Conservation (phyloP, 2,329 filamentous ascomycete genomes). For the Exophiala spinifera region DNA sequence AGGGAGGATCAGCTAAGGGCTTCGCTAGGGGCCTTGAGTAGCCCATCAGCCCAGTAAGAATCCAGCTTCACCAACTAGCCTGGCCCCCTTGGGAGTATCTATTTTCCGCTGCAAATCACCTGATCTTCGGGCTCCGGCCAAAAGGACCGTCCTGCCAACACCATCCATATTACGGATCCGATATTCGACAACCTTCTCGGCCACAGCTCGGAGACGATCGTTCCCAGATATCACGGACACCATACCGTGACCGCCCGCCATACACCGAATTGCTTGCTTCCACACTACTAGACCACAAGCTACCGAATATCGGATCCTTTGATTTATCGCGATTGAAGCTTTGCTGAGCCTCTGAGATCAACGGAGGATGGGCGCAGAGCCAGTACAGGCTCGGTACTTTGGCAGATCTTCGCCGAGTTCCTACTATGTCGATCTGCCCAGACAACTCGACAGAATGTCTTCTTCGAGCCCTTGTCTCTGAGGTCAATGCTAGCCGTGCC, state of each 20-base stretch:
- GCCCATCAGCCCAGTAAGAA: too few relatives aligned
- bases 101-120: too few relatives aligned
- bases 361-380: not conserved
- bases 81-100: too few relatives aligned
- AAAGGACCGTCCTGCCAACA: not conserved
- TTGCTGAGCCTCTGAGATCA: not conserved
- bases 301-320: too few relatives aligned
- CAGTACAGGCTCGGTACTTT: not conserved
- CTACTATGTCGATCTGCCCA: slow-evolving; percentile 1
- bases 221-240: not conserved
- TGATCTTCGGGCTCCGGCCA: too few relatives aligned
- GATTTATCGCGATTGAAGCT: too few relatives aligned
- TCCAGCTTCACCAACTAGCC: too few relatives aligned
- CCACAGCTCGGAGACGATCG: not conserved
- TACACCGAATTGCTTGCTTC: too few relatives aligned
- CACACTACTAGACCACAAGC: too few relatives aligned
- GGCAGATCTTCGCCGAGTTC: not conserved
- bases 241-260: not conserved
- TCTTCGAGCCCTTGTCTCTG: slow-evolving; percentile 7
- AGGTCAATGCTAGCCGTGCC: slow-evolving; percentile 6
- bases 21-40: too few relatives aligned
- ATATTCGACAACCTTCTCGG: not conserved
- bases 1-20: not conserved
- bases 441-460: slow-evolving; percentile 16
- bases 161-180: not conserved